A percentile compares a stretch with the other conserved stretches of the same genome.
phyloP scores from a whole-genome alignment of 257 asterid genomes.

The Schizonepeta tenuifolia region DNA sequence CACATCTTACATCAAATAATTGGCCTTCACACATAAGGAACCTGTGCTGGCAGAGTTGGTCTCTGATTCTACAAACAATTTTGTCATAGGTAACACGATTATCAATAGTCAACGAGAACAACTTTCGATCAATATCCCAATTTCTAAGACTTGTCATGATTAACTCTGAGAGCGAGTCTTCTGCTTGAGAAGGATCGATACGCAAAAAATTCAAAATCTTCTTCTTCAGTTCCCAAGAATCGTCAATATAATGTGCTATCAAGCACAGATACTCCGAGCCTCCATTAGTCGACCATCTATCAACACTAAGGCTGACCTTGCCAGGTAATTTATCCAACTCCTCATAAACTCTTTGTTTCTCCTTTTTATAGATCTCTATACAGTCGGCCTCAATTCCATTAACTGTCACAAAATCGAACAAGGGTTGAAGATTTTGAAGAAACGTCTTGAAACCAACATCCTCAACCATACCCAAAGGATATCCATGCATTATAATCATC shows the following conservation, averaged over 20 bases:
- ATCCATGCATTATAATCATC: slow-evolving; percentile 90
- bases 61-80: slow-evolving; percentile 65
- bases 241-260: slow-evolving; percentile 80
- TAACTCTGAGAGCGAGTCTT: slow-evolving; percentile 65
- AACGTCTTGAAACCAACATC: slow-evolving; percentile 82
- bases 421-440: slow-evolving; percentile 84
- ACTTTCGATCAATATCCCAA: slow-evolving; percentile 85
- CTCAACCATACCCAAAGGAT: slow-evolving; percentile 85
- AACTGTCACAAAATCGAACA: slow-evolving; percentile 66
- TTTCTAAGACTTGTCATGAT: slow-evolving; percentile 67
- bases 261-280: slow-evolving; percentile 70
- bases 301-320: slow-evolving; percentile 80
- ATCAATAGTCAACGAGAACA: slow-evolving; percentile 84
- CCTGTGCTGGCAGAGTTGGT: slow-evolving; percentile 74
- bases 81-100: slow-evolving; percentile 58
- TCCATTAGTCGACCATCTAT: slow-evolving; percentile 65
- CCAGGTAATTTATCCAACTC: slow-evolving; percentile 84
- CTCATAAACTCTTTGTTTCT: slow-evolving; percentile 75
- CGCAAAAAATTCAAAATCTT: slow-evolving; percentile 64
- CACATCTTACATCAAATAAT: slow-evolving; percentile 83
- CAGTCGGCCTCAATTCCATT: slow-evolving; percentile 77
- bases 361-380: slow-evolving; percentile 66
- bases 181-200: slow-evolving; percentile 73
- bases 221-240: slow-evolving; percentile 78
- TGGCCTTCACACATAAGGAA: slow-evolving; percentile 90